Conservation (phyloP, 2,329 filamentous ascomycete species). For the Fusarium duplospermum region DNA sequence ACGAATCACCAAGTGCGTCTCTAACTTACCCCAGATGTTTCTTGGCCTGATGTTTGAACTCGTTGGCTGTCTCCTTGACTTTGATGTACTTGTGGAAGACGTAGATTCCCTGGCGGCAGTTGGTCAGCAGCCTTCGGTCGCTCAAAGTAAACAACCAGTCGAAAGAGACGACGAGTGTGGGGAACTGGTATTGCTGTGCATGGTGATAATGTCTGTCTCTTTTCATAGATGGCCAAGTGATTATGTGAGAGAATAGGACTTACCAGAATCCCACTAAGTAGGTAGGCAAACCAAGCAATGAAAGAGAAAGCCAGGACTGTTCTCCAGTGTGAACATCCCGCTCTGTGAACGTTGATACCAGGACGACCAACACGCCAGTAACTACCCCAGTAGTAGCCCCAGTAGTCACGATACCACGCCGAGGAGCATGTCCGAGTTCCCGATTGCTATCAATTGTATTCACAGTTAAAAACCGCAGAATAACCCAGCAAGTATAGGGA, state of each 20-base stretch:
- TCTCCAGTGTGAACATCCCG: constrained; percentile 39
- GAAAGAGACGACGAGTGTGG: background rate
- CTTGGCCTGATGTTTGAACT: constrained; percentile 1
- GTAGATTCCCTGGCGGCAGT: constrained; percentile 9
- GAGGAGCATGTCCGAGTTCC: constrained; percentile 19
- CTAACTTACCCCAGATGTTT: background rate
- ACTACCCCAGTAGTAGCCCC: constrained; percentile 45
- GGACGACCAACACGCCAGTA: constrained; percentile 27
- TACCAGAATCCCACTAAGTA: constrained; percentile 38
- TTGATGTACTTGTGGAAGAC: constrained; percentile 24
- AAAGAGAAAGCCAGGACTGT: constrained; percentile 41
- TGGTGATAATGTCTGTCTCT: background rate
- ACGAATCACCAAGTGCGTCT: background rate
- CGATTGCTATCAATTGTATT: constrained; percentile 1
- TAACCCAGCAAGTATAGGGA: background rate
- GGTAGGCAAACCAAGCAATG: constrained; percentile 35
- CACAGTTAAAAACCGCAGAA: background rate
- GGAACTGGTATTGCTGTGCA: fast-evolving
- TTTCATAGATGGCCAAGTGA: background rate
- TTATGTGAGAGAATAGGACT: background rate
- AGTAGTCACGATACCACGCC: constrained; percentile 41
- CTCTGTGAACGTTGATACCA: constrained; percentile 12
- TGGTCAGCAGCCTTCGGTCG: background rate
- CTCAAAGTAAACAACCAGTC: background rate
- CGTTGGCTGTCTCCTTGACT: constrained; percentile 5